phyloP scores from a whole-genome alignment of 2,329 filamentous ascomycete species.

The Ophiostoma sp. region DNA sequence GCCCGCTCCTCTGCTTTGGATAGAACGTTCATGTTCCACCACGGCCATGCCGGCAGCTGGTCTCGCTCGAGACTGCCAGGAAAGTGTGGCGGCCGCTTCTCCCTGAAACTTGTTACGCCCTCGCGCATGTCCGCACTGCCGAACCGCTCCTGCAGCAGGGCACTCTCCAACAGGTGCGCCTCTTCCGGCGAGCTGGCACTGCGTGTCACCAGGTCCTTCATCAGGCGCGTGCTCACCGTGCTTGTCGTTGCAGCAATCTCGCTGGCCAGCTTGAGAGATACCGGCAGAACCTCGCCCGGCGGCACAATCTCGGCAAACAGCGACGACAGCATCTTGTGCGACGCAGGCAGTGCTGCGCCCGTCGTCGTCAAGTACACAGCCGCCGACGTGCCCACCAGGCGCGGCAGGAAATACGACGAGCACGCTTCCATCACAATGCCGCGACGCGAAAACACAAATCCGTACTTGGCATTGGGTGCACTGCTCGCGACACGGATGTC shows the following conservation, averaged over 20 bases:
- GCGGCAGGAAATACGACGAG: slow-evolving; percentile 65
- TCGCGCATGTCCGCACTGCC: slow-evolving; percentile 56
- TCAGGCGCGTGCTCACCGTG: slow-evolving; percentile 57
- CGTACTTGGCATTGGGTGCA: slow-evolving; percentile 54
- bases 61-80: slow-evolving; percentile 44
- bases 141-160: slow-evolving; percentile 58
- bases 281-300: slow-evolving; percentile 55
- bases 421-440: slow-evolving; percentile 69
- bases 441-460: slow-evolving; percentile 67
- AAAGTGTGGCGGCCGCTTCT: slow-evolving; percentile 62
- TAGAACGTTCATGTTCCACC: slow-evolving; percentile 55
- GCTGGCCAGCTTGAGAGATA: slow-evolving; percentile 57
- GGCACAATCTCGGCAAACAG: slow-evolving; percentile 63
- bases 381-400: slow-evolving; percentile 59
- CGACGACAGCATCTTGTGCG: slow-evolving; percentile 48
- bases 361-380: slow-evolving; percentile 64
- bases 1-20: slow-evolving; percentile 22
- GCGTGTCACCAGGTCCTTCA: slow-evolving; percentile 66
- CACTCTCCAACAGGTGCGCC: slow-evolving; percentile 64
- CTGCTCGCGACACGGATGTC: slow-evolving; percentile 50
- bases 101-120: slow-evolving; percentile 62
- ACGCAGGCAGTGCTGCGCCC: slow-evolving; percentile 53
- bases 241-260: slow-evolving; percentile 65
- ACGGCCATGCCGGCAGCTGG: slow-evolving; percentile 57
- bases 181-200: slow-evolving; percentile 57